Base-by-base conservation (phyloP, 2,329 filamentous ascomycete species). In the Fusarium sororula region DNA sequence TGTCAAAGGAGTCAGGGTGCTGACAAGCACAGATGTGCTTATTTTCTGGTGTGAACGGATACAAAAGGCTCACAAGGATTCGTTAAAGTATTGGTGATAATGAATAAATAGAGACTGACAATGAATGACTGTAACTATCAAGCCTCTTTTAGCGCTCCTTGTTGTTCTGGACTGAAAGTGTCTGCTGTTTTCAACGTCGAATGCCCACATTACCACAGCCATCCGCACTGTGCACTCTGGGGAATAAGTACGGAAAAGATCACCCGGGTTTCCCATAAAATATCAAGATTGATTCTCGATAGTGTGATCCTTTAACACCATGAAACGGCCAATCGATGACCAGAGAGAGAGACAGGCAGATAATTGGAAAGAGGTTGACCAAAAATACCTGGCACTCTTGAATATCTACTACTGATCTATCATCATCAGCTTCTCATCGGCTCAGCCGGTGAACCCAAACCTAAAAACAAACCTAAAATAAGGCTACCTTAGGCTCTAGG, bases 161-260 rank as follows among this genome's bases (percentile, higher is more conserved):
- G n/a, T n/a, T 32, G 39, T 26, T 48, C 39, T 55, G 24, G 24
- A 10, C 51, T 18, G 24, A 28, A n/a, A 55, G 51, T n/a, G 51
- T 41, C 51, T 41, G 35, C 35, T 28, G 35, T 39, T 64, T 63
- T 32, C 24, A 53, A 26, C 24, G n/a, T 48, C 35, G 17, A 39
- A 41, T 35, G 15, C 26, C 44, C 28, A 65, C 60, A 65, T 35
- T 15, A 18, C 32, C 56, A 59, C 44, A 70, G 70, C 61, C 54
- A 63, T 50, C 28, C 54, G 41, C 70, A 73, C 61, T 73, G 66
- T 73, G 70, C 39, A 56, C 17, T 37, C 26, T 59, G 38, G 60
- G 61, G 32, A 54, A 44, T 32, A 50, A 37, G 41, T 15, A 47
- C 18, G 66, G 65, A 66, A 70, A 47, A 42, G 37, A 72, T 70